A percentile compares a stretch with the other conserved stretches of the same genome.
Conservation (phyloP, 2,329 filamentous ascomycete species). For the Neocatenulostroma microsporum region DNA sequence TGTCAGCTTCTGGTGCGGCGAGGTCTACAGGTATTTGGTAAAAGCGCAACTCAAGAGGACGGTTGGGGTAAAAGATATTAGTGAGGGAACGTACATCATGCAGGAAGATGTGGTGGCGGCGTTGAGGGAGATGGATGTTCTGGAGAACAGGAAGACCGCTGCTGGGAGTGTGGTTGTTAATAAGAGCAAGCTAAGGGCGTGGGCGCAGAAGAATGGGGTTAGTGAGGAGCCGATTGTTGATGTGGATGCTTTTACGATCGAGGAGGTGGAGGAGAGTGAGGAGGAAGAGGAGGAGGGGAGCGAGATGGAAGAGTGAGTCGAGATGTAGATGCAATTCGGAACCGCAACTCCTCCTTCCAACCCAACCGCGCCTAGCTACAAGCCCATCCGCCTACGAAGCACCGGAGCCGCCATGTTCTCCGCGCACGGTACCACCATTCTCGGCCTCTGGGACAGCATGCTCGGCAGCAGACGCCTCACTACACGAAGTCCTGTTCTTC, state of each 20-base stretch:
- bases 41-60: slow-evolving; percentile 38
- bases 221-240: slow-evolving; percentile 61
- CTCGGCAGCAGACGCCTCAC: no score
- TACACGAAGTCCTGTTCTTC: no score
- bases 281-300: slow-evolving; percentile 16
- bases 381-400: no score
- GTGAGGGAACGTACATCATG: slow-evolving; percentile 71
- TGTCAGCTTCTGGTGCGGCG: slow-evolving; percentile 74
- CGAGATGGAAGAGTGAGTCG: no score
- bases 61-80: slow-evolving; percentile 64
- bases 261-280: slow-evolving; percentile 45
- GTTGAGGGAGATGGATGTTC: slow-evolving; percentile 70
- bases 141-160: slow-evolving; percentile 48
- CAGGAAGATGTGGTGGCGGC: slow-evolving; percentile 74
- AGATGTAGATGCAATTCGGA: no score
- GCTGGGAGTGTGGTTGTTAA: slow-evolving; percentile 47
- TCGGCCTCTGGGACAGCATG: no score
- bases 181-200: slow-evolving; percentile 55
- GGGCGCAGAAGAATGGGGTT: slow-evolving; percentile 57
- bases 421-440: no score
- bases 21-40: slow-evolving; percentile 64
- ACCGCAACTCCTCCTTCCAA: no score
- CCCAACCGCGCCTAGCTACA: no score
- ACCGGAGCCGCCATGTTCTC: no score
- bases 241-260: slow-evolving; percentile 64